Percentiles rank a stretch among this genome's conserved stretches.
These are phyloP conservation scores for Chytridium lagenaria DNA, from an alignment of 371 early-diverging fungal species.

Conservation along the genomic window DNA sequence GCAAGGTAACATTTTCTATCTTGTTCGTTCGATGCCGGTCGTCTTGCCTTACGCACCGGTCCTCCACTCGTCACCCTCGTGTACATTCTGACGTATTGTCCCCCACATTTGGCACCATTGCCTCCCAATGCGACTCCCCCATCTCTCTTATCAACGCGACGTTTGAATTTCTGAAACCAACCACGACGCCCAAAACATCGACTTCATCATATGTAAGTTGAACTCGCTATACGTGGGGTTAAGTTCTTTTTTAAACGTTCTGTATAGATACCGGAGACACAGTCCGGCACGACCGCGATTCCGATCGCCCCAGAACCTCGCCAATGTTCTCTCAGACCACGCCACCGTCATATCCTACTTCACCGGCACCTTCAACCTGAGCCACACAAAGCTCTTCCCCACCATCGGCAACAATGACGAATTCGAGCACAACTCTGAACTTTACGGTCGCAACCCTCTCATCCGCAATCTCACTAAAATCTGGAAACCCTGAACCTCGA, in stretches of 20 bases:
- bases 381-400: slow-evolving; percentile 41
- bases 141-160: slow-evolving; percentile 70
- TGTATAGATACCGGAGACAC: slow-evolving; percentile 64
- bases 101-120: slow-evolving; percentile 72
- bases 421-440: slow-evolving; percentile 66
- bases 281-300: slow-evolving; percentile 77
- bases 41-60: too few relatives aligned
- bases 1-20: too few relatives aligned
- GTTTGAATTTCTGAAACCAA: slow-evolving; percentile 66
- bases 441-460: slow-evolving; percentile 56
- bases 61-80: too few relatives aligned
- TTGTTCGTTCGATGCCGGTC: too few relatives aligned
- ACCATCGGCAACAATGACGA: slow-evolving; percentile 84
- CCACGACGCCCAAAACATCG: slow-evolving; percentile 51
- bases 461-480: slow-evolving; percentile 59
- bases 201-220: slow-evolving; percentile 70
- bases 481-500: slow-evolving; percentile 51
- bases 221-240: background rate
- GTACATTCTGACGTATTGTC: too few relatives aligned
- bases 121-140: slow-evolving; percentile 75
- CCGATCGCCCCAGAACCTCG: slow-evolving; percentile 64
- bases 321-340: slow-evolving; percentile 64
- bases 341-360: slow-evolving; percentile 49
- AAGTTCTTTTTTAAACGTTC: background rate
- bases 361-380: slow-evolving; percentile 25